Conservation (phyloP, 306 rosid species). For the Cucumis melo region DNA sequence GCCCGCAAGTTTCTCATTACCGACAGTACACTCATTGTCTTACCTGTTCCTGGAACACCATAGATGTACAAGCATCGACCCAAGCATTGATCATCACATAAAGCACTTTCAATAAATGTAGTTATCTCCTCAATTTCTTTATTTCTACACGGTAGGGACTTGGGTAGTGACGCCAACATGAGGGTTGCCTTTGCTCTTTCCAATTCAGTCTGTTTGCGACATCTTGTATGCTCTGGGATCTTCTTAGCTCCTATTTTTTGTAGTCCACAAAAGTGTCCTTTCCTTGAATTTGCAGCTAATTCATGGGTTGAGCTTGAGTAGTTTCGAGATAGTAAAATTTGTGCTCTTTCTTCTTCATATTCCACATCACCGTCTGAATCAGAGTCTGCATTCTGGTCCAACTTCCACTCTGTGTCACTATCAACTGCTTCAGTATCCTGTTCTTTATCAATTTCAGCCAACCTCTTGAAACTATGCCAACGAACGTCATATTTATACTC, state of each 20-base stretch:
- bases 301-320: conserved; percentile 29
- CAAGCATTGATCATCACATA: conserved; percentile 72
- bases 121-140: conserved; percentile 80
- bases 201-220: conserved; percentile 75
- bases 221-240: conserved; percentile 71
- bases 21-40: conserved; percentile 85
- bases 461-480: conserved; percentile 85
- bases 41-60: conserved; percentile 99
- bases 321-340: conserved; percentile 23
- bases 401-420: conserved; percentile 66
- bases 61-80: conserved; percentile 91
- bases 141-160: conserved; percentile 77
- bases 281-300: conserved; percentile 63
- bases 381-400: conserved; percentile 34
- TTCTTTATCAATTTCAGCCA: conserved; percentile 55
- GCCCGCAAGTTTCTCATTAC: conserved; percentile 71
- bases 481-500: conserved; percentile 84
- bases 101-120: conserved; percentile 68
- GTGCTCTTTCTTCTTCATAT: conserved; percentile 44
- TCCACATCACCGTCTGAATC: conserved; percentile 64
- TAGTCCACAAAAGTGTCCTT: conserved; percentile 72
- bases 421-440: conserved; percentile 41
- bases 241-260: conserved; percentile 71
- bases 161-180: conserved; percentile 72
- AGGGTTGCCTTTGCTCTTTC: conserved; percentile 89